A percentile compares a stretch with the other conserved stretches of the same genome.
These are phyloP conservation scores for Ephemerocybe angulata DNA, from an alignment of 768 basidiomycete genomes.

Conservation along the genomic window DNA sequence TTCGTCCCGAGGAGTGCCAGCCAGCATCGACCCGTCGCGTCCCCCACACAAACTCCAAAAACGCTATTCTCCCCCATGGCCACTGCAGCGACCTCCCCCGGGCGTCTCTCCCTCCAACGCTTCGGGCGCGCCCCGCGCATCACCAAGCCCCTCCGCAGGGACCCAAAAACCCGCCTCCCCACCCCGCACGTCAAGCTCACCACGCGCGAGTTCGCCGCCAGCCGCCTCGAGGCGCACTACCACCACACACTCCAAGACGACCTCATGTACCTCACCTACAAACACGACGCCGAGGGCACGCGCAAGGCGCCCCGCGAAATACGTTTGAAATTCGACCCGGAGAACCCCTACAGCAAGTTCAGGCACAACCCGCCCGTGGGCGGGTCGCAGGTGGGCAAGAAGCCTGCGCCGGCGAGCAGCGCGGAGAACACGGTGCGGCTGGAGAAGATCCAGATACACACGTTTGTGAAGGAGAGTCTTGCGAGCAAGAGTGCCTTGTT, in stretches of 20 bases:
- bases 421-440: constrained; percentile 69
- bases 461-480: constrained; percentile 79
- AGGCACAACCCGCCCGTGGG: constrained; percentile 74
- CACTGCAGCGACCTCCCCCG: constrained; percentile 14
- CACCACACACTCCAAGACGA: constrained; percentile 76
- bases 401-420: constrained; percentile 61
- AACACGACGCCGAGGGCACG: constrained; percentile 56
- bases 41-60: not conserved
- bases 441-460: constrained; percentile 82
- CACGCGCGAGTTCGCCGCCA: constrained; percentile 66
- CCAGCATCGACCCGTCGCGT: not conserved
- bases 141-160: constrained; percentile 39
- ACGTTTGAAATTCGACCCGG: constrained; percentile 67
- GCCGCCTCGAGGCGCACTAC: constrained; percentile 83
- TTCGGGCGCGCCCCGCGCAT: constrained; percentile 54
- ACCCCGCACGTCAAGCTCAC: constrained; percentile 64
- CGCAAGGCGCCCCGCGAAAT: constrained; percentile 53
- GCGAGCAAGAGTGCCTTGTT: constrained; percentile 69
- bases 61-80: constrained; percentile 5
- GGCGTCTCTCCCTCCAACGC: constrained; percentile 29
- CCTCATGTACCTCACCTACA: constrained; percentile 93
- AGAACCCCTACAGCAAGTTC: constrained; percentile 80
- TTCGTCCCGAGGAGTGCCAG: no score
- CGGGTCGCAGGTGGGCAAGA: constrained; percentile 63
- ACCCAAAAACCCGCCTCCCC: constrained; percentile 59